These are phyloP conservation scores for Leptographium wingfieldii DNA, from an alignment of 2,329 filamentous ascomycete genomes.

Conservation along the genomic window DNA sequence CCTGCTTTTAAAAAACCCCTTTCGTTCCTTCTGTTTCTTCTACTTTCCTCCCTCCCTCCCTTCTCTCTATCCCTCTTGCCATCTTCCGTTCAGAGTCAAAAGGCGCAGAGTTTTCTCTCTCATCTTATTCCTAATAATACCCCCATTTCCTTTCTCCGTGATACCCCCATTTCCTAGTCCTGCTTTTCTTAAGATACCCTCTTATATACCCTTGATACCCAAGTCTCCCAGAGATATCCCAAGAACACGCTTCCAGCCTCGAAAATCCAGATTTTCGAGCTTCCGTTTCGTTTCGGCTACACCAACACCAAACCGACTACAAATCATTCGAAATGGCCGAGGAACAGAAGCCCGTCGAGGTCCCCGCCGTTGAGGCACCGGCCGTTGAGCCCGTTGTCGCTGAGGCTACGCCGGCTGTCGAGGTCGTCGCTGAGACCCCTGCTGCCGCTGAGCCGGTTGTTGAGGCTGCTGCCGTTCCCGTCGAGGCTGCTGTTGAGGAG, in stretches of 20 bases:
- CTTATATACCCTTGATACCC: slow-evolving; percentile 12
- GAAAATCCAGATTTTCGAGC: neutral
- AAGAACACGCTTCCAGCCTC: neutral
- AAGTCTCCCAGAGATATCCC: slow-evolving; percentile 7
- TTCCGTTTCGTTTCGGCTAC: slow-evolving; percentile 1
- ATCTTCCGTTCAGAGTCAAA: neutral
- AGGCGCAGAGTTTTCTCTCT: neutral
- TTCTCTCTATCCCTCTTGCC: slow-evolving; percentile 11
- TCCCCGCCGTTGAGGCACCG: slow-evolving; percentile 27
- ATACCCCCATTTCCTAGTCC: slow-evolving; percentile 18
- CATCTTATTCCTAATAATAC: slow-evolving; percentile 11
- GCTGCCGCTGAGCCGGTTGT: slow-evolving; percentile 21
- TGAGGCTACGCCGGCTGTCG: slow-evolving; percentile 12
- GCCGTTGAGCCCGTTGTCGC: slow-evolving; percentile 8
- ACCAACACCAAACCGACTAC: slow-evolving; percentile 11
- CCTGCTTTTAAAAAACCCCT: slow-evolving; percentile 9
- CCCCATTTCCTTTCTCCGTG: slow-evolving; percentile 17
- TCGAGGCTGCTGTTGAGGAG: slow-evolving; percentile 13
- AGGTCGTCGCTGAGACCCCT: slow-evolving; percentile 17
- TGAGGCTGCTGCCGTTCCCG: slow-evolving; percentile 20
- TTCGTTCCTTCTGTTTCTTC: slow-evolving; percentile 7
- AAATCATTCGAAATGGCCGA: slow-evolving; percentile 54
- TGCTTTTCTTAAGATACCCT: slow-evolving; percentile 19
- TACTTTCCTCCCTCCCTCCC: slow-evolving; percentile 7
- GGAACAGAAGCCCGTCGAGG: slow-evolving; percentile 56